phyloP scores from a whole-genome alignment of 805 yeast genomes.

The Nematodospora valgi region DNA sequence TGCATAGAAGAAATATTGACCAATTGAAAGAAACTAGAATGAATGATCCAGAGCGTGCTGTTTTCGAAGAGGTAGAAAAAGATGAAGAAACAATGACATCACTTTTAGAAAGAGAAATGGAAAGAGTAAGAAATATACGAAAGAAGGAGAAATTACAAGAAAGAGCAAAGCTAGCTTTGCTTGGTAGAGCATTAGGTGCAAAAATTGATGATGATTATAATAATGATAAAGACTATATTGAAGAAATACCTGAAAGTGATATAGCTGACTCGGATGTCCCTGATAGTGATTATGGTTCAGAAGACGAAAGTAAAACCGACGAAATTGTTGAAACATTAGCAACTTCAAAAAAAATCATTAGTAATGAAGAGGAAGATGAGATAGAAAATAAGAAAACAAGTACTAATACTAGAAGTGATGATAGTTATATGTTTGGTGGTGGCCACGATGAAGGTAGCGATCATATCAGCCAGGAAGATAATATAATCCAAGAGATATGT shows the following conservation, averaged over 20 bases:
- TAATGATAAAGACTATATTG: conserved; percentile 8
- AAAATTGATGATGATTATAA: conserved; percentile 14
- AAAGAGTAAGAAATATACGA: conserved; percentile 44
- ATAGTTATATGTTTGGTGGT: conserved; percentile 28
- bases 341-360: background rate
- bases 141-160: conserved; percentile 38
- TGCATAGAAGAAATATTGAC: conserved; percentile 42
- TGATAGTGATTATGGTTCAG: conserved; percentile 19
- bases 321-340: conserved; percentile 14
- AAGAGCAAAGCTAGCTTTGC: conserved; percentile 32
- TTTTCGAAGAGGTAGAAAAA: conserved; percentile 34
- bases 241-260: conserved; percentile 20
- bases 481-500: too few relatives aligned
- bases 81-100: conserved; percentile 44
- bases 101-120: conserved; percentile 48
- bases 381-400: background rate
- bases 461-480: background rate
- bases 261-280: conserved; percentile 19
- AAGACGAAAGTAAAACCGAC: conserved; percentile 9
- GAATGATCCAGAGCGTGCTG: conserved; percentile 23
- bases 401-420: conserved; percentile 17
- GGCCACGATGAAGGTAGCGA: background rate
- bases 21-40: conserved; percentile 33
- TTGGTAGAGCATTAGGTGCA: conserved; percentile 15
- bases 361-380: conserved; percentile 2